Evolutionary conservation across 2,329 filamentous ascomycete species (phyloP), one percentile per base, ranked within the genome.

Genomic region (Plenodomus biglobosus): DNA sequence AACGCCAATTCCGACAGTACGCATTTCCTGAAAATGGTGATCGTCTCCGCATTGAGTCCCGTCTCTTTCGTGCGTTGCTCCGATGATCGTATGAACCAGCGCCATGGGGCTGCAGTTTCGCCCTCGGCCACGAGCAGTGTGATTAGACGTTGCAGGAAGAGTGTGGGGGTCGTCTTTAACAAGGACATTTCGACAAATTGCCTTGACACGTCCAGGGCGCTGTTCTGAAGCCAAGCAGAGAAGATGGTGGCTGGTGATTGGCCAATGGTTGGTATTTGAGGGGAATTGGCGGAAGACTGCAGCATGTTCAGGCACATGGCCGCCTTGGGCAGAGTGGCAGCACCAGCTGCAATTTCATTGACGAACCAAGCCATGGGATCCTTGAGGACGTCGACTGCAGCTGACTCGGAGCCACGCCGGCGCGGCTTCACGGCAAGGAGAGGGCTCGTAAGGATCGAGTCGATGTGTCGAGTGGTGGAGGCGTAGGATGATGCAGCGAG

Each of bases 361-460:
- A 75, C 59, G 27, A 78, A 73, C 56, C 76, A 69, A 11, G 56
- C 48, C 22, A 76, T 55, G 0, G 76, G 75, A 40, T 77, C 68
- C 34, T 62, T 64, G 11, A 68, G 48, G 1, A 67, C 42, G 18
- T 64, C 52, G 17, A 58, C 49, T 1, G 61, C 62, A 30, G 52
- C 54, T 22, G 65, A 55, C 15, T 68, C 66, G 13, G 64, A 65
- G 13, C 44, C 53, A 51, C 58, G 54, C 22, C 58, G 56, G n/a
- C 43, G 52, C 8, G 67, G 66, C 44, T 58, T 63, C n/a, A 62
- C 55, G 17, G 69, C 64, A 43, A 83, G 73, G 5, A 82, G 65
- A 3, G 79, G 79, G 58, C 78, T 80, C 13, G 72, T 75, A 32
- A 83, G 61, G 24, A 83, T 72, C 6, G 78, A 76, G 27, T 76